Base-by-base conservation (phyloP, 2,329 filamentous ascomycete species). In the Phoma sp. region DNA sequence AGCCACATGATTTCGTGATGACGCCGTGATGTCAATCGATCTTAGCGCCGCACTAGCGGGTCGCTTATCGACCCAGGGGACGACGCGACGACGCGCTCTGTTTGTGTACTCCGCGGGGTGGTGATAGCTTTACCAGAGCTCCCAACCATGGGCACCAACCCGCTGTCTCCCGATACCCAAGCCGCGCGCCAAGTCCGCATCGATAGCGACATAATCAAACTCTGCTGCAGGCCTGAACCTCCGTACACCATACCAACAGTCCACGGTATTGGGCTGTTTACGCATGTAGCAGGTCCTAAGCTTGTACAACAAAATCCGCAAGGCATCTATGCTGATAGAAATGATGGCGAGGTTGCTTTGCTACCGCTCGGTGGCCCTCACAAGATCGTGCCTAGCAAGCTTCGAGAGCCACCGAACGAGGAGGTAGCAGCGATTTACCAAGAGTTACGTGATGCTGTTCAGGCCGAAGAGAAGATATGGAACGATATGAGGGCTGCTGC, bases 201-300 rank as follows among this genome's bases (percentile, higher is more conserved):
- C 9, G 70, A 73, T 35, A 35, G 39, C 21, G 64, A 70, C 8
- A 55, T 74, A 17, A 50, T 64, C 10, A 37, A 19, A 10, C 21
- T 61, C 3, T 57, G 54, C 32, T 61, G 62, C 36, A 57, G 50
- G 19, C 46, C 37, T 10, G 15, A 8, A 33, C 51, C 5, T 43
- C 24, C 19, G 19, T 35, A 50, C 15, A 40, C 25, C 6, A 49
- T 54, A 3, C 55, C 59, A 2, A 55, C 58, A 4, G 39, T 68
- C 9, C 55, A 58, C 51, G 69, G 70, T 10, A 60, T 69, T 10
- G 70, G 69, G 6, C 39, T 66, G 6, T 74, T 68, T 36, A 72
- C 69, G 2, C 69, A 73, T 27, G 48, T 66, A 6, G 56, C 57
- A 27, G 40, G 52, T 12, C 41, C 59, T 37, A 31, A 43, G 51